These are phyloP conservation scores for Tetratostichococcus sp. DNA, from an alignment of 139 green algal species.

Conservation along the genomic window DNA sequence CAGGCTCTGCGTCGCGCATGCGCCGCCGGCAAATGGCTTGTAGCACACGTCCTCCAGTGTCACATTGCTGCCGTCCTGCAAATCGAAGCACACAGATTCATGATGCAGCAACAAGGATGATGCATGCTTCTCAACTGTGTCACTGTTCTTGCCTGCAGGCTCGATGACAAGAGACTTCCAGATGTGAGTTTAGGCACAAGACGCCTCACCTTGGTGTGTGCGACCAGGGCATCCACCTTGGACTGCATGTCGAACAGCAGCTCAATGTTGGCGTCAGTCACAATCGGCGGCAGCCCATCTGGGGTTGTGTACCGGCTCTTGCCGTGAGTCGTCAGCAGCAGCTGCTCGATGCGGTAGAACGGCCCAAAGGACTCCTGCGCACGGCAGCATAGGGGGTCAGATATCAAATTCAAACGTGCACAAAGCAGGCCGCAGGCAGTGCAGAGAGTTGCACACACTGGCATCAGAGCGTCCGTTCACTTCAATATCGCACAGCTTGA, in stretches of 20 bases:
- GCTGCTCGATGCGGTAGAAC: constrained; percentile 86
- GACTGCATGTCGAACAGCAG: constrained; percentile 84
- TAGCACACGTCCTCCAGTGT: constrained; percentile 74
- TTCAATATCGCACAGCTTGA: no score
- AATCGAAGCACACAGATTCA: not conserved
- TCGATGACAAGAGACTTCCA: no score
- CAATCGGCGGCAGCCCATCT: constrained; percentile 52
- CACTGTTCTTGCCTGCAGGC: no score
- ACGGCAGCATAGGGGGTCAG: no score
- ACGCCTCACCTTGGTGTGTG: constrained; percentile 26
- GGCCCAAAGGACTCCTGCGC: constrained; percentile 72
- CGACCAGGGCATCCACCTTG: constrained; percentile 39
- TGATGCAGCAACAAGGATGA: no score
- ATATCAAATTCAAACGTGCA: no score
- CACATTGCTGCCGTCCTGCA: constrained; percentile 25
- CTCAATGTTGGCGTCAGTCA: constrained; percentile 58
- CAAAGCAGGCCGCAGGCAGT: no score
- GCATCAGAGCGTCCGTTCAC: no score
- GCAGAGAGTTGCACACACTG: not conserved
- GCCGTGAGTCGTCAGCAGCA: constrained; percentile 51
- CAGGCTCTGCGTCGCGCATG: constrained; percentile 75
- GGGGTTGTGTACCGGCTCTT: constrained; percentile 11
- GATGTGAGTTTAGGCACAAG: no score
- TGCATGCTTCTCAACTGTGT: no score
- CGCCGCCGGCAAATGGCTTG: constrained; percentile 67